Evolutionary conservation across 176 grass and related monocot species (phyloP).

Genomic region (Dactylis glomerata): DNA sequence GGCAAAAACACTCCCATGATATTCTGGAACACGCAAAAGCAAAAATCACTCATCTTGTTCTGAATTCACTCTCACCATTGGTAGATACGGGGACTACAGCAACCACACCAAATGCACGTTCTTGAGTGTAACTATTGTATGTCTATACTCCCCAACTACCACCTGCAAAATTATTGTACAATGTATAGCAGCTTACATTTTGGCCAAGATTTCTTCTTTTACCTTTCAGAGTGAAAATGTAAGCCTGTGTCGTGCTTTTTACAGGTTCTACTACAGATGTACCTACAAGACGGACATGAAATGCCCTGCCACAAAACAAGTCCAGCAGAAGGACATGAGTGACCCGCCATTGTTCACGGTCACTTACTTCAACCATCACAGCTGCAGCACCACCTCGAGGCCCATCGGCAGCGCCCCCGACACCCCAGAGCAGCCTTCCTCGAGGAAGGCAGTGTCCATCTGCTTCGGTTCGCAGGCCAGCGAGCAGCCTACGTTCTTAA

Average conservation of each 20-base stretch:
- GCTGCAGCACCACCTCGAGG: slow-evolving; percentile 38
- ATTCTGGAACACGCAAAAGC: background rate
- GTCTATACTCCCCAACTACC: background rate
- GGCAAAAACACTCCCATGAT: background rate
- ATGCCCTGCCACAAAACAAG: slow-evolving; percentile 56
- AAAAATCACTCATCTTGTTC: background rate
- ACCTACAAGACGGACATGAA: slow-evolving; percentile 62
- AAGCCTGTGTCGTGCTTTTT: background rate
- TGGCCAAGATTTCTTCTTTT: background rate
- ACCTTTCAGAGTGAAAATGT: background rate
- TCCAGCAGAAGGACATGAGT: slow-evolving; percentile 48
- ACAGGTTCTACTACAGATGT: slow-evolving; percentile 67
- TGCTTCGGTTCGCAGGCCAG: slow-evolving; percentile 14
- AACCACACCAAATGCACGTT: background rate
- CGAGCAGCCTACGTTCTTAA: slow-evolving; percentile 21
- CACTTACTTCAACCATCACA: slow-evolving; percentile 55
- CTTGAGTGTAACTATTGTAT: background rate
- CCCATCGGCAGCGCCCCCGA: background rate
- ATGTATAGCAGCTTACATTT: background rate
- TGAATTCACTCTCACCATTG: background rate
- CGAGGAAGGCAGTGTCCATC: slow-evolving; percentile 22
- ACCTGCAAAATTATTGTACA: background rate
- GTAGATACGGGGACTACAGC: background rate
- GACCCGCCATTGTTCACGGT: slow-evolving; percentile 44
- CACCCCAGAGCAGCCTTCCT: background rate